These are phyloP conservation scores for Yamadazyma nakazawae DNA, from an alignment of 805 yeast genomes.

Conservation along the genomic window DNA sequence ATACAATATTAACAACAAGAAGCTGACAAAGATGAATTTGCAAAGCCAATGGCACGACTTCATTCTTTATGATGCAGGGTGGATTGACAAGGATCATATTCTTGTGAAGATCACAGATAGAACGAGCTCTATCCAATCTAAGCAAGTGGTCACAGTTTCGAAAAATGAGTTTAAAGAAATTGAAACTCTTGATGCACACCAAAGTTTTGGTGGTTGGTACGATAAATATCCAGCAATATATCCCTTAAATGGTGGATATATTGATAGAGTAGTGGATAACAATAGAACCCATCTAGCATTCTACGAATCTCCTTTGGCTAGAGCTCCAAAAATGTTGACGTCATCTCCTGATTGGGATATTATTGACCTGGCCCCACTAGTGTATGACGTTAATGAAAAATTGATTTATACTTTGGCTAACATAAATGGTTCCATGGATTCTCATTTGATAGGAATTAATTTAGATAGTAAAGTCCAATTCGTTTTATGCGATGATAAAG, in stretches of 20 bases:
- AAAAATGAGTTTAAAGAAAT: conserved; percentile 37
- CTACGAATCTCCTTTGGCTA: conserved; percentile 56
- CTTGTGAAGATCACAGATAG: conserved; percentile 65
- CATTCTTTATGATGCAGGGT: conserved; percentile 59
- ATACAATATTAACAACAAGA: conserved; percentile 31
- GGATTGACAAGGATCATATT: conserved; percentile 51
- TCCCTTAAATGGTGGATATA: conserved; percentile 41
- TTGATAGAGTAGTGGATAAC: conserved; percentile 62
- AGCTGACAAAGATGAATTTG: conserved; percentile 7
- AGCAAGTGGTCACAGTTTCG: conserved; percentile 41
- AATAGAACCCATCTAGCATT: conserved; percentile 74
- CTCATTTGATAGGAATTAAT: conserved; percentile 58
- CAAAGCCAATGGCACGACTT: conserved; percentile 17
- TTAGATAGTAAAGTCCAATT: conserved; percentile 1
- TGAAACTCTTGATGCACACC: conserved; percentile 29
- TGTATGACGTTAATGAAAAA: conserved; percentile 45
- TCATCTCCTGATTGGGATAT: conserved; percentile 78
- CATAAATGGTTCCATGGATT: conserved; percentile 70
- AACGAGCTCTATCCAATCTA: conserved; percentile 50
- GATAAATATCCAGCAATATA: conserved; percentile 36
- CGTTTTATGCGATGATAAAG: conserved; percentile 30
- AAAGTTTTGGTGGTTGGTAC: conserved; percentile 57
- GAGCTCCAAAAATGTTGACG: conserved; percentile 50
- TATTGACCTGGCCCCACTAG: conserved; percentile 55
- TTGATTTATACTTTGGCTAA: conserved; percentile 64